Evolutionary conservation across 2,329 filamentous ascomycete genomes (phyloP).

Genomic region (Fusarium anguioides): DNA sequence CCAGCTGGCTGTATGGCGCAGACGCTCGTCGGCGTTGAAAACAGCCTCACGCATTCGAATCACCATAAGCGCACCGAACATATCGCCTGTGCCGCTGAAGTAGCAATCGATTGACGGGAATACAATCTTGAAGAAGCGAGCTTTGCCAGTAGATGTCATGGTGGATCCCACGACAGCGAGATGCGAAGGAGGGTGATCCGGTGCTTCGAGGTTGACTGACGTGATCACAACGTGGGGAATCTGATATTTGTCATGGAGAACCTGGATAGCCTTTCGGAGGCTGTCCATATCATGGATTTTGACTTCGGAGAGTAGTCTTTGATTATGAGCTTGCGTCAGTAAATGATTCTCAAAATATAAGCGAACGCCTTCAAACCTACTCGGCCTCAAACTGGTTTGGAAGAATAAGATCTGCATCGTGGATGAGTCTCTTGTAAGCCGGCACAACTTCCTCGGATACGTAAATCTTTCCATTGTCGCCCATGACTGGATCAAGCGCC

Average conservation of each 20-base stretch:
- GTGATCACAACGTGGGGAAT: slow-evolving; percentile 94
- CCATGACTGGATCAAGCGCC: slow-evolving; percentile 98
- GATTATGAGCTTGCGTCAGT: slow-evolving; percentile 1
- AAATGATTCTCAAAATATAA: neutral
- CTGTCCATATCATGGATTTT: slow-evolving; percentile 81
- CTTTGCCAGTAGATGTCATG: slow-evolving; percentile 68
- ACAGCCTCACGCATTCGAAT: slow-evolving; percentile 89
- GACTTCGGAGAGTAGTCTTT: slow-evolving; percentile 85
- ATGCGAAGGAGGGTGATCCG: slow-evolving; percentile 60
- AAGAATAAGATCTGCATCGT: slow-evolving; percentile 87
- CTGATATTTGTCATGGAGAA: slow-evolving; percentile 78
- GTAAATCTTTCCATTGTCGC: slow-evolving; percentile 91
- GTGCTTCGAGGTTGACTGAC: slow-evolving; percentile 76
- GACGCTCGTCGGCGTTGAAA: slow-evolving; percentile 49
- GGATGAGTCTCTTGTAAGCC: slow-evolving; percentile 83
- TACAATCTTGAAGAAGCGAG: slow-evolving; percentile 88
- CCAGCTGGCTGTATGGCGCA: slow-evolving; percentile 74
- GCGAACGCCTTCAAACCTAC: slow-evolving; percentile 61
- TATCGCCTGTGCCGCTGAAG: slow-evolving; percentile 96
- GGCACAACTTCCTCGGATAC: slow-evolving; percentile 92
- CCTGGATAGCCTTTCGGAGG: slow-evolving; percentile 78
- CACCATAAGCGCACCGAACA: slow-evolving; percentile 94
- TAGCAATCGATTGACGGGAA: slow-evolving; percentile 91
- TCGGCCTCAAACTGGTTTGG: slow-evolving; percentile 99
- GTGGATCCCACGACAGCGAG: slow-evolving; percentile 84